A percentile compares a stretch with the other conserved stretches of the same genome.
phyloP scores from a whole-genome alignment of 305 asterid species.

The Galium porrigens region DNA sequence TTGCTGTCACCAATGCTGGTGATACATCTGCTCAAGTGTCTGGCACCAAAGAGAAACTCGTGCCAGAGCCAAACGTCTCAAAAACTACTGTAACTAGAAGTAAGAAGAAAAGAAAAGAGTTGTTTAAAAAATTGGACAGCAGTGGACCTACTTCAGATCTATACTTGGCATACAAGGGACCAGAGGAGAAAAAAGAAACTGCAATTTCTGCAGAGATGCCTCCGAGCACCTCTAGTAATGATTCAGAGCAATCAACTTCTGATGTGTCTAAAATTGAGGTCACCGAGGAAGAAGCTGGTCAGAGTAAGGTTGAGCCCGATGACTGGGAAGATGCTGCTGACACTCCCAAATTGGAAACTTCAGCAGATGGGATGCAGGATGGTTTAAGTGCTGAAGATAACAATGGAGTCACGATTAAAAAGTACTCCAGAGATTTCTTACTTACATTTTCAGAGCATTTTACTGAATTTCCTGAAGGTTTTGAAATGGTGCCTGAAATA shows the following conservation, averaged over 20 bases:
- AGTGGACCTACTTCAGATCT: conserved; percentile 60
- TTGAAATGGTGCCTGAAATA: conserved; percentile 34
- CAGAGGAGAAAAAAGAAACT: conserved; percentile 58
- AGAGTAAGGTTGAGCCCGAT: conserved; percentile 56
- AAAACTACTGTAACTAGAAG: conserved; percentile 27
- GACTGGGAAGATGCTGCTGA: conserved; percentile 95
- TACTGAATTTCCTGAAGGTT: conserved; percentile 46
- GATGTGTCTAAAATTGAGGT: conserved; percentile 28
- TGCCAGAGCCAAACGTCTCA: conserved; percentile 30
- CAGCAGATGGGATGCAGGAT: conserved; percentile 23
- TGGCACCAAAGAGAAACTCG: conserved; percentile 33
- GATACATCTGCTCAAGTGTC: conserved; percentile 24
- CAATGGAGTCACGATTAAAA: conserved; percentile 33
- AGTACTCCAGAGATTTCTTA: conserved; percentile 65
- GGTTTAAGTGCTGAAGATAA: conserved; percentile 26
- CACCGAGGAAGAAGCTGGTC: conserved; percentile 27
- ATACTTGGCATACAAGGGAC: conserved; percentile 74
- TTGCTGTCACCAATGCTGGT: conserved; percentile 17
- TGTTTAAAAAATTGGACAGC: conserved; percentile 51
- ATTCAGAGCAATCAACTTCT: conserved; percentile 22
- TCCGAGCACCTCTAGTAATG: conserved; percentile 26
- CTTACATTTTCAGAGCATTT: conserved; percentile 51
- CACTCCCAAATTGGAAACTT: conserved; percentile 40
- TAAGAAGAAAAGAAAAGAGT: conserved; percentile 39
- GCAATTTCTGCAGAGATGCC: conserved; percentile 24